Percentiles rank a stretch among this genome's conserved stretches.
Conservation (phyloP, 768 basidiomycete species). For the Suillus paluster region DNA sequence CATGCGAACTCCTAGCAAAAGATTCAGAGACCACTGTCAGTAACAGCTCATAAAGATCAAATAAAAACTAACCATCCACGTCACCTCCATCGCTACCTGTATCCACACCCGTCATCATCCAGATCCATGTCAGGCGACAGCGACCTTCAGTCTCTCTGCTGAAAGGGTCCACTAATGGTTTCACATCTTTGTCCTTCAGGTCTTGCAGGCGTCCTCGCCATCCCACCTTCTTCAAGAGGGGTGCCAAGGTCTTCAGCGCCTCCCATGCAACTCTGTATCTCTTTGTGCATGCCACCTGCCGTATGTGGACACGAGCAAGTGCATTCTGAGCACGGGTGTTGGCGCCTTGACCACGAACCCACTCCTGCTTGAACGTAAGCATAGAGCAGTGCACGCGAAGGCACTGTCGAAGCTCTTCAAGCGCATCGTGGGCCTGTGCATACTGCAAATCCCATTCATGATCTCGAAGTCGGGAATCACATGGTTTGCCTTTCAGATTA, state of each 20-base stretch:
- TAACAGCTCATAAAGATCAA: too few species aligned
- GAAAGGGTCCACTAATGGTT: background rate
- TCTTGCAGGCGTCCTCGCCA: background rate
- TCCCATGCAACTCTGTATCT: background rate
- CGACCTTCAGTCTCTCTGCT: background rate
- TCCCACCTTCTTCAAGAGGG: background rate
- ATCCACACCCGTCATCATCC: background rate
- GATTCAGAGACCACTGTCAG: too few species aligned
- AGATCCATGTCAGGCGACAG: background rate
- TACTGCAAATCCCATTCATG: conserved; percentile 5
- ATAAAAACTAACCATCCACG: background rate
- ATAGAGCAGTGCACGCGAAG: conserved; percentile 10
- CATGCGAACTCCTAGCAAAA: conserved; percentile 20
- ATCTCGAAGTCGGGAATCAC: background rate
- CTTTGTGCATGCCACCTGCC: background rate
- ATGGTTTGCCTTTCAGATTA: background rate
- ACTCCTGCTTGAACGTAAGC: conserved; percentile 5
- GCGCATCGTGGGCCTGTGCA: conserved; percentile 13
- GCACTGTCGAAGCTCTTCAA: conserved; percentile 12
- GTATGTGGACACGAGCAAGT: background rate
- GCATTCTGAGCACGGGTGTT: conserved; percentile 10
- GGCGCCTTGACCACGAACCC: conserved; percentile 9
- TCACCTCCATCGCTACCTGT: background rate
- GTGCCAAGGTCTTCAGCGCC: background rate
- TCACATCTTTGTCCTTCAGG: background rate